Percentiles rank a stretch among this genome's conserved stretches.
phyloP scores from a whole-genome alignment of 805 yeast species.

The Kuraishia borneana region DNA sequence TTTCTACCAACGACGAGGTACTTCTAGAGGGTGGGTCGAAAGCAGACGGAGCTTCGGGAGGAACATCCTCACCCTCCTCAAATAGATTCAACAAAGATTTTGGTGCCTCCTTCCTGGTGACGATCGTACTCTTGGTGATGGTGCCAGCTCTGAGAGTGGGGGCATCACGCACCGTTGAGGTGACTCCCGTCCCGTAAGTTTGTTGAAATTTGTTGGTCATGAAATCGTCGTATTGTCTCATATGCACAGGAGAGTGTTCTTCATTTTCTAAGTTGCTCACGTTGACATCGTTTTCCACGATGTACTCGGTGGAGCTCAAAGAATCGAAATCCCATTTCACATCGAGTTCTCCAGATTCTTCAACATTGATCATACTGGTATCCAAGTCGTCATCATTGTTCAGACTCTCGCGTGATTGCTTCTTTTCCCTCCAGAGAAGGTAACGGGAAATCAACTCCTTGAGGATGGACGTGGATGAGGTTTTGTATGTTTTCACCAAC shows the following conservation, averaged over 20 bases:
- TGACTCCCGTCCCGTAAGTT: constrained; percentile 9
- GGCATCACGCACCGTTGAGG: constrained; percentile 10
- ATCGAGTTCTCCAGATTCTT: constrained; percentile 18
- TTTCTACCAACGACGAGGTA: constrained; percentile 48
- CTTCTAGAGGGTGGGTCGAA: constrained; percentile 3
- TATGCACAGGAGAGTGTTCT: constrained; percentile 5
- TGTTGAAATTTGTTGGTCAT: constrained; percentile 9
- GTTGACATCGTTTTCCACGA: constrained; percentile 58
- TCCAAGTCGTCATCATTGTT: constrained; percentile 13
- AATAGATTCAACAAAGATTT: constrained; percentile 62
- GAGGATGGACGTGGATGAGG: constrained; percentile 45
- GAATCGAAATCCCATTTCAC: constrained; percentile 90
- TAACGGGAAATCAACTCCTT: constrained; percentile 70
- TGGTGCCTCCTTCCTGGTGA: constrained; percentile 45
- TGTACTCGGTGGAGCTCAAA: constrained; percentile 60
- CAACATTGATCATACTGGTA: background rate
- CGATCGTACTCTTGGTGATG: constrained; percentile 4
- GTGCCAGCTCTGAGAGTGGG: constrained; percentile 1
- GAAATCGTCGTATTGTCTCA: constrained; percentile 5
- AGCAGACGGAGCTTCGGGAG: constrained; percentile 9
- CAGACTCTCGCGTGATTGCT: constrained; percentile 41
- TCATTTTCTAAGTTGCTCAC: constrained; percentile 8
- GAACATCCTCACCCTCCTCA: constrained; percentile 34
- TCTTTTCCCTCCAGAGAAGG: constrained; percentile 64
- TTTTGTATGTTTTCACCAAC: constrained; percentile 55